A percentile compares a stretch with the other conserved stretches of the same genome.
Evolutionary conservation across 257 asterid genomes (phyloP).

Genomic region (Solanum tarijense): DNA sequence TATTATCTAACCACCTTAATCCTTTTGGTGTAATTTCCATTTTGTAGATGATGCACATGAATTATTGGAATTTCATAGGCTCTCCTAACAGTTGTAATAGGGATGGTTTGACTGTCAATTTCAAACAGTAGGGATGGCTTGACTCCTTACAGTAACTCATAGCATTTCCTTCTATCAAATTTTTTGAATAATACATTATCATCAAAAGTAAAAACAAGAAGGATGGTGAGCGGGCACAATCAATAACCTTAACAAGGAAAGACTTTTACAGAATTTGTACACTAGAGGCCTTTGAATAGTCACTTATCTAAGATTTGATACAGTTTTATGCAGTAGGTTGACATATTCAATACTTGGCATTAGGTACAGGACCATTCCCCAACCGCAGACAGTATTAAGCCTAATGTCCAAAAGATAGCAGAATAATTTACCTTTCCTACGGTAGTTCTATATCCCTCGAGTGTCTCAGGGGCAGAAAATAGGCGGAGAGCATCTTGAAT

Average conservation of each 20-base stretch:
- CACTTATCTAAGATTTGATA: neutral
- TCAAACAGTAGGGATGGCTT: too few species aligned
- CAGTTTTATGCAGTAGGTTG: neutral
- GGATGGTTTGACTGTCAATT: neutral
- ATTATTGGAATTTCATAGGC: neutral
- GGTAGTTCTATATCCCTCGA: conserved; percentile 69
- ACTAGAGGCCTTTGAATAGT: neutral
- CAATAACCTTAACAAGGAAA: neutral
- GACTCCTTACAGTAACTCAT: neutral
- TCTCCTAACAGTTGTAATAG: neutral
- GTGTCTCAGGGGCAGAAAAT: conserved; percentile 73
- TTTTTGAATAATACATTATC: neutral
- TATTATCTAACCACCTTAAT: neutral
- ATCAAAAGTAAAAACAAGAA: neutral
- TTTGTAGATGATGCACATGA: neutral
- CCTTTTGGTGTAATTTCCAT: neutral
- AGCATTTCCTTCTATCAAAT: neutral
- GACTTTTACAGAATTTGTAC: neutral
- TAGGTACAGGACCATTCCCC: neutral
- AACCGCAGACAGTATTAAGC: neutral
- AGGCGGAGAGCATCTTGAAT: conserved; percentile 72
- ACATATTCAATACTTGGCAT: neutral
- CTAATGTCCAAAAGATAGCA: neutral
- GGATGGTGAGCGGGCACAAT: neutral
- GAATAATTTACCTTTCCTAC: conserved; percentile 45